Conservation (phyloP, 805 yeast genomes). For the Hanseniaspora pseudoguilliermondii region DNA sequence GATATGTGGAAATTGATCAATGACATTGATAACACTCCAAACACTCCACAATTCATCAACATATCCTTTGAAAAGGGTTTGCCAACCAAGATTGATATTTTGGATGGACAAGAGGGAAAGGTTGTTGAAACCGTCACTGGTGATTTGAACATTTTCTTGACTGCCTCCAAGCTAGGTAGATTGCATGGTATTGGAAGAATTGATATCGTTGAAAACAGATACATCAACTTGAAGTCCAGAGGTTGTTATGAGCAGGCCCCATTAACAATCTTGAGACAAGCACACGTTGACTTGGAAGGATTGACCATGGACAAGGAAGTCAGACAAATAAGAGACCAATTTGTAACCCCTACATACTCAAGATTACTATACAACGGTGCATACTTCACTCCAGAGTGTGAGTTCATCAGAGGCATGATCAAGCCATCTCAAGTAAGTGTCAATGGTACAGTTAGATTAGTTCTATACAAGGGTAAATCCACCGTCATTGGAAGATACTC, state of each 20-base stretch:
- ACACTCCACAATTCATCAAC: constrained; percentile 76
- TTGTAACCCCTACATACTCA: constrained; percentile 86
- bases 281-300: constrained; percentile 95
- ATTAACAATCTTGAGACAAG: constrained; percentile 79
- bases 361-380: constrained; percentile 89
- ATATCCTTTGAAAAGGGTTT: constrained; percentile 75
- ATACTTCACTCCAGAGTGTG: constrained; percentile 97
- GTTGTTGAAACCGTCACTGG: constrained; percentile 45
- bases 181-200: constrained; percentile 99
- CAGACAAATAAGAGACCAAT: constrained; percentile 88
- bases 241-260: constrained; percentile 99
- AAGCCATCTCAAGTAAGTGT: constrained; percentile 89
- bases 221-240: constrained; percentile 96
- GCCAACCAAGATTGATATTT: constrained; percentile 60
- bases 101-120: constrained; percentile 40
- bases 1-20: constrained; percentile 99
- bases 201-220: constrained; percentile 97
- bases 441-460: constrained; percentile 89
- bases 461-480: constrained; percentile 83
- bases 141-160: constrained; percentile 82
- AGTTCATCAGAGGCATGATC: constrained; percentile 85
- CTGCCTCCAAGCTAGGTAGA: constrained; percentile 91
- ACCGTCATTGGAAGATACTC: constrained; percentile 86
- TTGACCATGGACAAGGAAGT: constrained; percentile 95
- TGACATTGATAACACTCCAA: constrained; percentile 93